Evolutionary conservation across 2,329 filamentous ascomycete species (phyloP).

Genomic region (Cladosporium sp.): DNA sequence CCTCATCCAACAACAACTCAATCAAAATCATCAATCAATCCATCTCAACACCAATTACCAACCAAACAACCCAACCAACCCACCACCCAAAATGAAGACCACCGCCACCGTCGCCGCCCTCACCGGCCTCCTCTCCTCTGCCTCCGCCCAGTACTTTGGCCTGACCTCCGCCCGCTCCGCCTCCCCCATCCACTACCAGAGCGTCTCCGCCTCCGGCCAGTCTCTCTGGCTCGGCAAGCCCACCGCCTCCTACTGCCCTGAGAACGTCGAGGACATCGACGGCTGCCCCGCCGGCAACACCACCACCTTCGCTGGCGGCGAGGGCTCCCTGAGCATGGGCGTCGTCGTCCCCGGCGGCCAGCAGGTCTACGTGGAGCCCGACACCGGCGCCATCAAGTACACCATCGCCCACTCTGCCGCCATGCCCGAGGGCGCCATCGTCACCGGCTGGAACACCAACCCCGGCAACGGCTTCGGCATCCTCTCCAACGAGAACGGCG

Average conservation of each 20-base stretch:
- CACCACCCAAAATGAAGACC: conserved; percentile 20
- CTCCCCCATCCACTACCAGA: conserved; percentile 23
- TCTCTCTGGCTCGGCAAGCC: conserved; percentile 26
- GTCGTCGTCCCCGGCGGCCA: conserved; percentile 27
- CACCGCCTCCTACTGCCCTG: conserved; percentile 27
- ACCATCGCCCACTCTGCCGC: conserved; percentile 24
- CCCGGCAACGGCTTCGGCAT: conserved; percentile 15
- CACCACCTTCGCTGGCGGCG: conserved; percentile 16
- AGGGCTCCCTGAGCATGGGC: conserved; percentile 16
- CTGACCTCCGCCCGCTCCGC: conserved; percentile 22
- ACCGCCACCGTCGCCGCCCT: conserved; percentile 12
- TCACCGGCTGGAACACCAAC: conserved; percentile 21
- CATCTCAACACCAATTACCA: neutral
- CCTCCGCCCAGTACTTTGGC: conserved; percentile 22
- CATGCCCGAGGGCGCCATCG: conserved; percentile 22
- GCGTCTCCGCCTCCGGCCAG: conserved; percentile 21
- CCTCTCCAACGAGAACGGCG: conserved; percentile 15
- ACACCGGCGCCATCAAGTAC: conserved; percentile 25
- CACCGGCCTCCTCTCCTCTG: conserved; percentile 14
- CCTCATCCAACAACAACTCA: neutral
- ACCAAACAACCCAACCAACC: neutral
- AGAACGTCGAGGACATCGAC: conserved; percentile 11
- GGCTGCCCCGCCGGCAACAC: conserved; percentile 21
- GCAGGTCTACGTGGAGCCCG: conserved; percentile 26
- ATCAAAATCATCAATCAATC: neutral